These are phyloP conservation scores for Mucor mucedo DNA, from an alignment of 371 early-diverging fungal genomes.

Conservation along the genomic window DNA sequence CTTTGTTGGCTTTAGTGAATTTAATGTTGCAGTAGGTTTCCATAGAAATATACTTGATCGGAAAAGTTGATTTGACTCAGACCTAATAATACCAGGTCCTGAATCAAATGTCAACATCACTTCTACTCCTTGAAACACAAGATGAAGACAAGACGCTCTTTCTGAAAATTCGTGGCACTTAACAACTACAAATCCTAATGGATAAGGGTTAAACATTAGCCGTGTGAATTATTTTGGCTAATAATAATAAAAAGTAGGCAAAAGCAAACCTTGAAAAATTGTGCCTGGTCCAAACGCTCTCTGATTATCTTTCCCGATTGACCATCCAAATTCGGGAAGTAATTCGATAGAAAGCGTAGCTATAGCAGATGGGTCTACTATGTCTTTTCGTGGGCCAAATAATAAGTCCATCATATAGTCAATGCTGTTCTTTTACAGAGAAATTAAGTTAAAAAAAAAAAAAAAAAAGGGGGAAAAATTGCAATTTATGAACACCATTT, in stretches of 20 bases:
- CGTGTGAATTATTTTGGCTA: background rate
- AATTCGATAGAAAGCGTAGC: background rate
- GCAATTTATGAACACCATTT: too few relatives aligned
- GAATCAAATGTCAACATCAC: constrained; percentile 21
- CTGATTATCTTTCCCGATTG: constrained; percentile 13
- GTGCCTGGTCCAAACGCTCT: constrained; percentile 49
- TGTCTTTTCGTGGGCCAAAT: background rate
- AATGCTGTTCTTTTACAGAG: background rate
- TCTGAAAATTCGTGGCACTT: constrained; percentile 20
- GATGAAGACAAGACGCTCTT: constrained; percentile 24
- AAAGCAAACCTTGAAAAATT: constrained; percentile 42
- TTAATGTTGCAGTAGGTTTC: constrained; percentile 28
- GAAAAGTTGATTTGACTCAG: constrained; percentile 29
- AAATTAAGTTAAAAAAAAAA: too few relatives aligned
- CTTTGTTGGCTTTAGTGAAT: constrained; percentile 13
- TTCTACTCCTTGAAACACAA: constrained; percentile 39
- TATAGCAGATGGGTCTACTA: background rate
- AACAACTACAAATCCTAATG: constrained; percentile 30
- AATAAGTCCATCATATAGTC: background rate
- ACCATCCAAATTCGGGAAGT: background rate
- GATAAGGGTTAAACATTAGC: background rate
- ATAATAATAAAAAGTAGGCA: too few relatives aligned
- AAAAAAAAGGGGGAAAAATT: too few relatives aligned
- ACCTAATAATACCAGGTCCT: constrained; percentile 19
- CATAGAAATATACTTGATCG: constrained; percentile 36